Base-by-base conservation (phyloP, 768 basidiomycete species). In the Boletellus ananiceps region DNA sequence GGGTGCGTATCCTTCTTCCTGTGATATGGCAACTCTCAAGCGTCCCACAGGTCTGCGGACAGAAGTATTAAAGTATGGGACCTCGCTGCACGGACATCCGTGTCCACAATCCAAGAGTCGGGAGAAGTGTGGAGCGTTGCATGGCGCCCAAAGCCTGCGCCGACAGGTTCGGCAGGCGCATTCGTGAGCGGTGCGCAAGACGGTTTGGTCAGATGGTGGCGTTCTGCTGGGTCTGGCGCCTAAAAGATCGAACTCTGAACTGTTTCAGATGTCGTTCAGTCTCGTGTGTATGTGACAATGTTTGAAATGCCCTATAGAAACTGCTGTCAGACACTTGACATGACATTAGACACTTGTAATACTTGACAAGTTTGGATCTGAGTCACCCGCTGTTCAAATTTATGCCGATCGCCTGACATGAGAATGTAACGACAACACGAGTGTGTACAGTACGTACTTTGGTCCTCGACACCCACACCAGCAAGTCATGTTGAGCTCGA, bases 31-130 rank as follows among this genome's bases (percentile, higher is more conserved):
- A 34, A 16, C 18, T 46, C 8, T 47, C 6, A 57, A 14, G 15
- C 21, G 33, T 21, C 39, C 25, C 40, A 36, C 47, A 89, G 89
- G 15, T 91, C 90, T 39, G 84, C 88, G 11, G 91, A 93, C 66
- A 88, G 86, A 66, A 84, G 81, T 1, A 81, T 90, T 54, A 91
- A 90, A 60, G 81, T 93, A 8, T 93, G 91, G 91, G 91, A 93
- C 58, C 77, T 92, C 45, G 78, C 75, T 3, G 78, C 87, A 6
- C 82, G 88, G 5, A 72, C 82, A 1, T 80, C 81, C 11, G 88
- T 92, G 16, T 87, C 84, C 18, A 91, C 88, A 0, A 73, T 86
- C 6, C 81, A 86, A 62, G 88, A 91, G 46, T 79, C 79, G 1
- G 84, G 84, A 18, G 88, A 91, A 58, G 86, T 93, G 2, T 93